These are phyloP conservation scores for Crinitomyces ghanaensis DNA, from an alignment of 805 yeast species.

Conservation along the genomic window DNA sequence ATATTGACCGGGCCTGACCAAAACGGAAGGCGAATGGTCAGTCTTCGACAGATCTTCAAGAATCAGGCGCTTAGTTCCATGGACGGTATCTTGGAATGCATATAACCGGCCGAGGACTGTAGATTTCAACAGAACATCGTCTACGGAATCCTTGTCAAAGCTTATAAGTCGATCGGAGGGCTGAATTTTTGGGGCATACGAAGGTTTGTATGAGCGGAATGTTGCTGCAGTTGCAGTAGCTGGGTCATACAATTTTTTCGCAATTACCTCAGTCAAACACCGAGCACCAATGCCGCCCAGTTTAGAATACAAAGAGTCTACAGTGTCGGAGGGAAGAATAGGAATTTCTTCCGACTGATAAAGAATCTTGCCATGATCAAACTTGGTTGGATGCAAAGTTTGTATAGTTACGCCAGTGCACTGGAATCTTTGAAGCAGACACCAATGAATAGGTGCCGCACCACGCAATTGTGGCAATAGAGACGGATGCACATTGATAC, in stretches of 20 bases:
- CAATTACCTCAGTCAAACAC: conserved; percentile 38
- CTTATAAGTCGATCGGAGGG: conserved; percentile 32
- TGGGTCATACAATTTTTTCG: conserved; percentile 20
- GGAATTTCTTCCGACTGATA: conserved; percentile 39
- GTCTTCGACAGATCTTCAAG: no score
- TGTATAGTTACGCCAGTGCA: conserved; percentile 81
- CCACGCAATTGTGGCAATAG: conserved; percentile 72
- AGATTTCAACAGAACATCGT: conserved; percentile 18
- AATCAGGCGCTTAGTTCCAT: no score
- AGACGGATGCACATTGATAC: conserved; percentile 90
- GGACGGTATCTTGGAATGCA: no score
- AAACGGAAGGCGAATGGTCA: no score
- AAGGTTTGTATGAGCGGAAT: conserved; percentile 31
- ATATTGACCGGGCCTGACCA: no score
- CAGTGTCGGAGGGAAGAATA: conserved; percentile 35
- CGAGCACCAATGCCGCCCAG: conserved; percentile 55
- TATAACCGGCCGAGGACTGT: conserved; percentile 11
- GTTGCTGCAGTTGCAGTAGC: no score
- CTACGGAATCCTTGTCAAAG: conserved; percentile 38
- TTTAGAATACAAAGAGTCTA: conserved; percentile 33
- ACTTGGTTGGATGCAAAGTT: conserved; percentile 75
- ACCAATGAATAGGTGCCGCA: conserved; percentile 78
- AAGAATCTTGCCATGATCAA: conserved; percentile 68
- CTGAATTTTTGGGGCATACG: conserved; percentile 49
- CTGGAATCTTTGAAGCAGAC: conserved; percentile 51